Evolutionary conservation across 2,329 filamentous ascomycete species (phyloP), one percentile per base, ranked within the genome.

Genomic region (Penicillium sp.): DNA sequence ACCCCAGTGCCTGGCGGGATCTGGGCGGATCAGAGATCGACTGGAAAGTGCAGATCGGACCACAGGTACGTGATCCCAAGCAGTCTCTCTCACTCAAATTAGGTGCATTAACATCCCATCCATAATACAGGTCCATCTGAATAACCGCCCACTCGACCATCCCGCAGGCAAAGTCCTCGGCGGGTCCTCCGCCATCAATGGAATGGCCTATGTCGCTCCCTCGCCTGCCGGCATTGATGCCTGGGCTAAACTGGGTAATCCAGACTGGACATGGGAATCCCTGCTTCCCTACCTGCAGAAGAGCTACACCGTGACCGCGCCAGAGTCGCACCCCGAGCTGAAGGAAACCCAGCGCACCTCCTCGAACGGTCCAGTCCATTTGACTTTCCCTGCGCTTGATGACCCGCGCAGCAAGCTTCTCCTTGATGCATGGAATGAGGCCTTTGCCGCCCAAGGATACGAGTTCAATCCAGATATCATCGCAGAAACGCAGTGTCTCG

Each of bases 201-300:
- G 63, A 13, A 22, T 60, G 50, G 50, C 39, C 10, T 66, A 81
- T 61, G 75, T 81, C 24, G 78, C 82, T 27, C 56, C 81, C 1
- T 78, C 78, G 0, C 78, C 77, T 1, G 79, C 69, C 0, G 73
- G 70, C 3, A 71, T 76, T 16, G 68, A 74, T 13, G 69, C 72
- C 31, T 70, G 69, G 53, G 58, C 60, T 3, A 67, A 69, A 2
- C 64, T 79, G n/a, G 54, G 68, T 16, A 65, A 66, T 22, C 5
- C 57, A 3, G 41, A 53, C 9, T 68, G 67, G 65, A 58, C 40
- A 13, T 65, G 66, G 66, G 52, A 64, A 9, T 44, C 44, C 0
- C 46, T 67, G 2, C 31, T 40, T 7, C 65, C 66, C 1, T 70
- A 67, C 43, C 41, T 65, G 6, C 35, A 59, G 10, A 58, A 56